Evolutionary conservation across 805 yeast genomes (phyloP).

Genomic region (Ogataea haglerorum): DNA sequence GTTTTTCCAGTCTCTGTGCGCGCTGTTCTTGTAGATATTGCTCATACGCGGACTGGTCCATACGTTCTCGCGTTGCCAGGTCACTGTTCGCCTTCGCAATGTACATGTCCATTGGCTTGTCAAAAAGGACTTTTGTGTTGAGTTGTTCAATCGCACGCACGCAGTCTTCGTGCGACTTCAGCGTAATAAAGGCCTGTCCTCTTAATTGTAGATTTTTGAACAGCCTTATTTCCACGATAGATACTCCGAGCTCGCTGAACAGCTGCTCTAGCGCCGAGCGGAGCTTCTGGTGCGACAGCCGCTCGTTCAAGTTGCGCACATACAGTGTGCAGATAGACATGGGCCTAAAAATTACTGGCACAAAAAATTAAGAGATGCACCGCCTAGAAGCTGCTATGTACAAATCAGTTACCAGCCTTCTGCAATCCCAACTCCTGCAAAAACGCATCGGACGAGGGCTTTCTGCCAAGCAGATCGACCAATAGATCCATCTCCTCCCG

Average conservation of each 20-base stretch:
- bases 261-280: conserved; percentile 39
- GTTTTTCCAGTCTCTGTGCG: conserved; percentile 22
- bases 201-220: conserved; percentile 60
- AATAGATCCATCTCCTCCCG: conserved; percentile 64
- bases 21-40: conserved; percentile 20
- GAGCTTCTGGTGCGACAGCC: conserved; percentile 51
- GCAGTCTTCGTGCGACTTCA: conserved; percentile 42
- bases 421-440: conserved; percentile 55
- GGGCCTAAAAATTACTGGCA: conserved; percentile 1
- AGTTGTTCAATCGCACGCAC: conserved; percentile 41
- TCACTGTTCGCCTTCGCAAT: conserved; percentile 47
- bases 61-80: conserved; percentile 13
- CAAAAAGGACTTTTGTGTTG: conserved; percentile 41
- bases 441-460: conserved; percentile 72
- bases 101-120: conserved; percentile 45
- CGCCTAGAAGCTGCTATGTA: neutral
- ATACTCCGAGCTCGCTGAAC: conserved; percentile 49
- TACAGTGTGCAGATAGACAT: conserved; percentile 40
- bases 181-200: conserved; percentile 81
- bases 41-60: conserved; percentile 17
- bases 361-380: neutral
- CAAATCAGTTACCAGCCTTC: neutral
- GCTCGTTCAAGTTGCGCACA: conserved; percentile 70
- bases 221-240: conserved; percentile 45
- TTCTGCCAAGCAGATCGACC: conserved; percentile 66